Percentiles rank a stretch among this genome's conserved stretches.
These are phyloP conservation scores for Knoxdaviesia capensis DNA, from an alignment of 2,329 filamentous ascomycete species.

Conservation along the genomic window DNA sequence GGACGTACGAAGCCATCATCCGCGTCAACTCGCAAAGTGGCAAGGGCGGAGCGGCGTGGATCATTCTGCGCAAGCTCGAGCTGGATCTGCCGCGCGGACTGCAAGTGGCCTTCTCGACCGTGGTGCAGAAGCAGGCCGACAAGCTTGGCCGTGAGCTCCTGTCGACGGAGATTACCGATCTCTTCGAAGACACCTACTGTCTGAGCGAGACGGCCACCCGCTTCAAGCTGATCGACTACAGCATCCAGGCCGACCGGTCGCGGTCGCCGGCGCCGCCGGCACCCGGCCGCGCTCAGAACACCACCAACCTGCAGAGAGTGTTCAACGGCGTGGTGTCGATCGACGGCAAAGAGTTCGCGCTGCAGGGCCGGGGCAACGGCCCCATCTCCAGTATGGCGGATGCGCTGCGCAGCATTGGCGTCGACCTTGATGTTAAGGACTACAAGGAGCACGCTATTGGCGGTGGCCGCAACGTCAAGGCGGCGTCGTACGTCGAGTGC, in stretches of 20 bases:
- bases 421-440: conserved; percentile 77
- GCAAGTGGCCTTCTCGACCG: conserved; percentile 74
- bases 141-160: conserved; percentile 65
- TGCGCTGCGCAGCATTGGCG: conserved; percentile 56
- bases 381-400: conserved; percentile 77
- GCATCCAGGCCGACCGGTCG: conserved; percentile 68
- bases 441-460: conserved; percentile 96
- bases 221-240: conserved; percentile 80
- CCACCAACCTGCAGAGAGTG: conserved; percentile 55
- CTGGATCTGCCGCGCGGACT: conserved; percentile 85
- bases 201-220: conserved; percentile 56
- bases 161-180: conserved; percentile 59
- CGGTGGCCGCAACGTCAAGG: conserved; percentile 62
- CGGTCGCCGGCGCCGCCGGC: conserved; percentile 48
- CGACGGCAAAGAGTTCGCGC: conserved; percentile 58
- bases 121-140: conserved; percentile 72
- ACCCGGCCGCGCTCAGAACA: conserved; percentile 54
- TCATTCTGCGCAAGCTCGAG: conserved; percentile 73
- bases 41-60: conserved; percentile 88
- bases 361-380: conserved; percentile 70
- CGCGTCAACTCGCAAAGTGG: conserved; percentile 93
- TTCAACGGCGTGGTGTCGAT: conserved; percentile 75
- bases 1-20: conserved; percentile 95
- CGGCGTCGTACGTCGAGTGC: conserved; percentile 91
- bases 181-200: conserved; percentile 84